A percentile compares a stretch with the other conserved stretches of the same genome.
phyloP scores from a whole-genome alignment of 2,329 filamentous ascomycete genomes.

The Penicillium olsonii region DNA sequence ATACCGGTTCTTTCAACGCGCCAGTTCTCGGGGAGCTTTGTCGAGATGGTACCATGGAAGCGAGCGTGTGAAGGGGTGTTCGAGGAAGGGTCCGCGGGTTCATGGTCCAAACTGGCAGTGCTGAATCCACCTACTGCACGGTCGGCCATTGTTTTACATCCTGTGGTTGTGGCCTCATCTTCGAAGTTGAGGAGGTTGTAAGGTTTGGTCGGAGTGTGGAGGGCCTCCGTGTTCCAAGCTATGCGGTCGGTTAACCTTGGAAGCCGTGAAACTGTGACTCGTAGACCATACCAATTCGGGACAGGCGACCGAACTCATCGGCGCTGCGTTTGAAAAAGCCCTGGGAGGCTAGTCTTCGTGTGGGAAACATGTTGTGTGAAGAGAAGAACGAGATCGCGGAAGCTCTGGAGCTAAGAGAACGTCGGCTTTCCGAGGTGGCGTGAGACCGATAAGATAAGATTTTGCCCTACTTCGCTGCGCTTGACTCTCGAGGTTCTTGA shows the following conservation, averaged over 20 bases:
- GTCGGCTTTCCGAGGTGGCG: constrained; percentile 21
- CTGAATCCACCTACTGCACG: constrained; percentile 85
- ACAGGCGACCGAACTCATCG: constrained; percentile 60
- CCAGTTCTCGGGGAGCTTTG: constrained; percentile 70
- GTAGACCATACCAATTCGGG: constrained; percentile 51
- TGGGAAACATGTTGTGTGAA: constrained; percentile 39
- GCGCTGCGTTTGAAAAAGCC: constrained; percentile 59
- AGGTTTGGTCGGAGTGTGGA: constrained; percentile 41
- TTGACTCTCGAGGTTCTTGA: too few relatives aligned
- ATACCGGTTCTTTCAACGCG: constrained; percentile 44
- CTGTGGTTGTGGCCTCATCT: constrained; percentile 35
- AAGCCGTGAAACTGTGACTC: not conserved
- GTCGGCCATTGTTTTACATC: constrained; percentile 79
- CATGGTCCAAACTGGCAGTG: constrained; percentile 68
- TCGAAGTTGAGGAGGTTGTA: constrained; percentile 45
- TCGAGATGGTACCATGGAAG: constrained; percentile 88
- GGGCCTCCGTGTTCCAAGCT: constrained; percentile 46
- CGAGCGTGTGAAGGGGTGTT: constrained; percentile 65
- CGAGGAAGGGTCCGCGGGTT: constrained; percentile 48
- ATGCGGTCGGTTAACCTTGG: constrained; percentile 6
- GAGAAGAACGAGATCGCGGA: not conserved
- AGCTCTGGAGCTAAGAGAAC: constrained; percentile 12
- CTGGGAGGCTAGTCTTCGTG: constrained; percentile 40
- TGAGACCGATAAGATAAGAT: constrained; percentile 23
- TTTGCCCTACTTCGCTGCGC: not conserved